Evolutionary conservation across 1,139 yeast species (phyloP).

Genomic region (Arxiozyma bovina): DNA sequence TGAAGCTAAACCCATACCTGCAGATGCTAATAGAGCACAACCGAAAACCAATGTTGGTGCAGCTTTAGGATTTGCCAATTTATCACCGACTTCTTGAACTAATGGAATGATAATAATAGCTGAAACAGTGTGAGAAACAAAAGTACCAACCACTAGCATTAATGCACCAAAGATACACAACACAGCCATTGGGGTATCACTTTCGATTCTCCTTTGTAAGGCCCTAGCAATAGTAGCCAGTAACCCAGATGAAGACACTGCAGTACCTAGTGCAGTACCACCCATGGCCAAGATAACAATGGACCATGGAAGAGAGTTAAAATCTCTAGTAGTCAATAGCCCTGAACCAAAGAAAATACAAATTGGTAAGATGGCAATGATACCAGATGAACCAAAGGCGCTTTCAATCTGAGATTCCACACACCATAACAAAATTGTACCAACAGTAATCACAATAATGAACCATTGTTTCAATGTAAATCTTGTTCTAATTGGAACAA

Average conservation of each 20-base stretch:
- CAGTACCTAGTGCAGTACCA: conserved; percentile 66
- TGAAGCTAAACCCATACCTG: conserved; percentile 73
- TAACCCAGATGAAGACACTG: conserved; percentile 63
- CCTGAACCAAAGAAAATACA: conserved; percentile 63
- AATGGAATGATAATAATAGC: conserved; percentile 65
- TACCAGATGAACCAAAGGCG: conserved; percentile 63
- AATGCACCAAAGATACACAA: conserved; percentile 58
- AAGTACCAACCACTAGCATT: conserved; percentile 60
- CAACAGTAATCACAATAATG: conserved; percentile 41
- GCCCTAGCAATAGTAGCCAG: conserved; percentile 53
- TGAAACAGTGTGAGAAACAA: conserved; percentile 70
- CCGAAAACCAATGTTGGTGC: conserved; percentile 59
- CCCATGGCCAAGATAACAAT: conserved; percentile 74
- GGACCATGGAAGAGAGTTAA: conserved; percentile 70
- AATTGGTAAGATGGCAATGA: conserved; percentile 58
- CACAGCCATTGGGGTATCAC: conserved; percentile 51
- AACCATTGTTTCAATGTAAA: conserved; percentile 59
- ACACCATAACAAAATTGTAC: conserved; percentile 63
- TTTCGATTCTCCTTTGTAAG: conserved; percentile 48
- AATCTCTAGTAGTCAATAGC: conserved; percentile 52
- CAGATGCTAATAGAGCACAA: conserved; percentile 57
- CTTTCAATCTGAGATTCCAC: conserved; percentile 48
- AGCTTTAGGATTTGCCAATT: conserved; percentile 39
- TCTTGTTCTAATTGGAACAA: conserved; percentile 51
- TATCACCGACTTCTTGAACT: conserved; percentile 59